phyloP scores from a whole-genome alignment of 2,329 filamentous ascomycete species.

The Sporothrix variecibatus region DNA sequence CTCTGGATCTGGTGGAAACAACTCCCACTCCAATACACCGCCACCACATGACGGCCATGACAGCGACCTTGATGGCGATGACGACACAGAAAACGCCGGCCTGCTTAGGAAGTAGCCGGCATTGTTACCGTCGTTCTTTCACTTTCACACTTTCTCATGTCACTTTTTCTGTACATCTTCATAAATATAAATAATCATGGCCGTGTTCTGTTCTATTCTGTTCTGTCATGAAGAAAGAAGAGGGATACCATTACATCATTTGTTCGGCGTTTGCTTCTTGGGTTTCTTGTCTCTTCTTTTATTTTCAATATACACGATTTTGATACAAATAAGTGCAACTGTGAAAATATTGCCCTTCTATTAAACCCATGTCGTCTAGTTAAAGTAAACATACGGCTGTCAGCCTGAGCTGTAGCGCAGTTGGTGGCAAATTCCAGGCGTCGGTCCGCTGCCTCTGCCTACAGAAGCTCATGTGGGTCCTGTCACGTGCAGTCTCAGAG shows the following conservation, averaged over 20 bases:
- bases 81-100: slow-evolving; percentile 49
- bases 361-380: not conserved
- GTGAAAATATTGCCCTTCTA: too few relatives aligned
- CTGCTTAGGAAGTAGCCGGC: slow-evolving; percentile 43
- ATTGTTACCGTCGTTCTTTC: not conserved
- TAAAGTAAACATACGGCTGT: not conserved
- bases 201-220: not conserved
- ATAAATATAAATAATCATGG: not conserved
- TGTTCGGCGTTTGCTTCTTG: not conserved
- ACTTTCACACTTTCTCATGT: not conserved
- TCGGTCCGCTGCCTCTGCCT: not conserved
- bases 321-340: not conserved
- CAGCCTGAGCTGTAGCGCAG: not conserved
- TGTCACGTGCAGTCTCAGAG: not conserved
- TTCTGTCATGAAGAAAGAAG: not conserved
- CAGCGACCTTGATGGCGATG: slow-evolving; percentile 38
- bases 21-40: not conserved
- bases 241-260: not conserved
- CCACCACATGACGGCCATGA: slow-evolving; percentile 21
- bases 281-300: not conserved
- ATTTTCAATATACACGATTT: not conserved
- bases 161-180: not conserved
- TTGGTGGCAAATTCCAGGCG: not conserved
- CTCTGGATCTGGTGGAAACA: not conserved
- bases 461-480: not conserved